These are phyloP conservation scores for Trichoderma koningii DNA, from an alignment of 2,329 filamentous ascomycete genomes.

Conservation along the genomic window DNA sequence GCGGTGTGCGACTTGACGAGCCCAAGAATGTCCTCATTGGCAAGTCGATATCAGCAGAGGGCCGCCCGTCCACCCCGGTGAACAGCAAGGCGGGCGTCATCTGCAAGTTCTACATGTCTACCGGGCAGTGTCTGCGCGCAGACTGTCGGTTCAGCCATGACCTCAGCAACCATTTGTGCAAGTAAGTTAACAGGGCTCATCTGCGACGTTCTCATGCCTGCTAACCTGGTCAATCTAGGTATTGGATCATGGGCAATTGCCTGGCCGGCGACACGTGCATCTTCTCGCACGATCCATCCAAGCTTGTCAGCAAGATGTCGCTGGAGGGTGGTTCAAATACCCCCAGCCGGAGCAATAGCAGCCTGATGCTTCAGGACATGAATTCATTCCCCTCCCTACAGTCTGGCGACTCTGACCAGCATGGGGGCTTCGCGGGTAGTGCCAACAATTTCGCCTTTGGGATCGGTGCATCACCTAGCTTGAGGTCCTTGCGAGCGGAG, in stretches of 20 bases:
- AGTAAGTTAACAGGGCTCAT: conserved; percentile 62
- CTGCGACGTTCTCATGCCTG: neutral
- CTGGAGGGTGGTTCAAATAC: conserved; percentile 66
- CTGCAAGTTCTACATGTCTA: conserved; percentile 96
- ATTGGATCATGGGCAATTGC: conserved; percentile 95
- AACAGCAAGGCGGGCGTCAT: conserved; percentile 82
- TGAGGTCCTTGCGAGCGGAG: conserved; percentile 64
- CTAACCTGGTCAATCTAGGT: conserved; percentile 54
- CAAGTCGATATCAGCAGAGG: conserved; percentile 79
- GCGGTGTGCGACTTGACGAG: conserved; percentile 51
- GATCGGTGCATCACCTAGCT: conserved; percentile 68
- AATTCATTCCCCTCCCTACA: conserved; percentile 81
- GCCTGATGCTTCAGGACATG: conserved; percentile 79
- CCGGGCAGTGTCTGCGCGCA: conserved; percentile 90
- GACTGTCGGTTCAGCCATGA: conserved; percentile 98
- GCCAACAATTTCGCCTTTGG: conserved; percentile 51
- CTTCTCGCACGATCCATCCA: conserved; percentile 93
- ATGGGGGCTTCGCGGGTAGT: conserved; percentile 55
- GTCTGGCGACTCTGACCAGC: conserved; percentile 60
- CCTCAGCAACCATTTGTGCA: conserved; percentile 94
- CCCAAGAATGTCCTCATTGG: conserved; percentile 76
- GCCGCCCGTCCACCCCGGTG: conserved; percentile 74
- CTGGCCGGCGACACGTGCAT: conserved; percentile 91
- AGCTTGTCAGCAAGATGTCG: conserved; percentile 78
- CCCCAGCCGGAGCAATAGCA: conserved; percentile 62